phyloP scores from a whole-genome alignment of 352 stramenopile genomes.

The Globisporangium polare region DNA sequence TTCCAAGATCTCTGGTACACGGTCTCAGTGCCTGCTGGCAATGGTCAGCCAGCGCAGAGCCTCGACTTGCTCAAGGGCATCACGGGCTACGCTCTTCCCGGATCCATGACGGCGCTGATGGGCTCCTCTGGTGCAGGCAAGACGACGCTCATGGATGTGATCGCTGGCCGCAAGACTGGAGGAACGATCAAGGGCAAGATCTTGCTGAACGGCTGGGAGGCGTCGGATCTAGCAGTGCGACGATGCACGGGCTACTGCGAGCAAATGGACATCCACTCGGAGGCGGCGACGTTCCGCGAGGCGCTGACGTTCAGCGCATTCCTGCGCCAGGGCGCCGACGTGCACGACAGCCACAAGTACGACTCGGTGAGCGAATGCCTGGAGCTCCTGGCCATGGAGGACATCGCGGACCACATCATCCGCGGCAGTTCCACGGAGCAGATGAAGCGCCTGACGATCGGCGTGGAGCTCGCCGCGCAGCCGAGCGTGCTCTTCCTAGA shows the following conservation, averaged over 20 bases:
- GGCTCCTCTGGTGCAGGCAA: slow-evolving; percentile 83
- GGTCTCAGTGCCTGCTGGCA: slow-evolving; percentile 34
- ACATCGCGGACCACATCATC: slow-evolving; percentile 61
- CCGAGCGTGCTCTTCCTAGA: slow-evolving; percentile 88
- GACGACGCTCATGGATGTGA: slow-evolving; percentile 94
- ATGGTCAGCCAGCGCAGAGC: slow-evolving; percentile 21
- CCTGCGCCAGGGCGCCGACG: slow-evolving; percentile 51
- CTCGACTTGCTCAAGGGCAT: slow-evolving; percentile 58
- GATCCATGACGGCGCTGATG: slow-evolving; percentile 69
- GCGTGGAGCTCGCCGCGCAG: slow-evolving; percentile 89
- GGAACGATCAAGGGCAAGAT: slow-evolving; percentile 76
- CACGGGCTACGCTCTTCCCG: slow-evolving; percentile 47
- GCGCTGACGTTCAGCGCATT: slow-evolving; percentile 91
- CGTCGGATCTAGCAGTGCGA: slow-evolving; percentile 48
- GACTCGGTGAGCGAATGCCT: slow-evolving; percentile 57
- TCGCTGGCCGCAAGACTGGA: slow-evolving; percentile 86
- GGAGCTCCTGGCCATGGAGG: slow-evolving; percentile 46
- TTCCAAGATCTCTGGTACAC: slow-evolving; percentile 66
- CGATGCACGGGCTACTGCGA: slow-evolving; percentile 66
- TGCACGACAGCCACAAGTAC: slow-evolving; percentile 40
- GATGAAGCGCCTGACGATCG: slow-evolving; percentile 77
- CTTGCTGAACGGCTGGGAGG: slow-evolving; percentile 49
- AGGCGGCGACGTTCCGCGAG: slow-evolving; percentile 89
- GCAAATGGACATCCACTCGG: slow-evolving; percentile 90
- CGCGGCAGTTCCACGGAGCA: slow-evolving; percentile 54